These are phyloP conservation scores for Colletotrichum cordylinicola DNA, from an alignment of 2,329 filamentous ascomycete genomes.

Conservation along the genomic window DNA sequence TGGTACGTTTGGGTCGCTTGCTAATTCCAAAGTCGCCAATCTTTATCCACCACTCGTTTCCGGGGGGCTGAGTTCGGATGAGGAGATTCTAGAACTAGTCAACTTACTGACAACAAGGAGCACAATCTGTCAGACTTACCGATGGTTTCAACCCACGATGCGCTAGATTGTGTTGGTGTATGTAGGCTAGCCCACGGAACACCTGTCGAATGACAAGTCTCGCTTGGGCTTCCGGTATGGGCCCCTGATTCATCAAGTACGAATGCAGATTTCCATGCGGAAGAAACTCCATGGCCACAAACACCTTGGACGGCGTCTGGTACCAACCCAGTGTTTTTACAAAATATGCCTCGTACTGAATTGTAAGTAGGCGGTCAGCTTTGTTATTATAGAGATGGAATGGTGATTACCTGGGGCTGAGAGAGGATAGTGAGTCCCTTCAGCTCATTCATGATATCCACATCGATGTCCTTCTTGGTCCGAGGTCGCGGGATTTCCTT, in stretches of 20 bases:
- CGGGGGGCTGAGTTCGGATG: neutral
- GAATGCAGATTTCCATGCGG: neutral
- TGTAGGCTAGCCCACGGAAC: neutral
- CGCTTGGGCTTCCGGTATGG: neutral
- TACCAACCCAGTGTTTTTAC: neutral
- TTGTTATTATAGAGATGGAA: neutral
- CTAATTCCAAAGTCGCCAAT: conserved; percentile 4
- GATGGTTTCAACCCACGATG: neutral
- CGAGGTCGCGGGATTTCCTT: neutral
- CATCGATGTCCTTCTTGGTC: neutral
- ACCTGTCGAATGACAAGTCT: neutral
- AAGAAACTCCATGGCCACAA: neutral
- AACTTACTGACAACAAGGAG: neutral
- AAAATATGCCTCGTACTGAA: neutral
- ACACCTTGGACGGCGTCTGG: neutral
- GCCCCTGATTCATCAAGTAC: neutral
- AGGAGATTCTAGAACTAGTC: neutral
- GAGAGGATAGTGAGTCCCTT: neutral
- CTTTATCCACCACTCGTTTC: neutral
- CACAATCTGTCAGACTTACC: neutral
- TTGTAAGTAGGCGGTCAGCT: too few species aligned
- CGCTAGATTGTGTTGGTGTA: neutral
- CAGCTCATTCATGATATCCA: neutral
- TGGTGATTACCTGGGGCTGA: neutral
- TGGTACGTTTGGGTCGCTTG: neutral